Conservation (phyloP, 768 basidiomycete genomes). For the Mycena galericulata region DNA sequence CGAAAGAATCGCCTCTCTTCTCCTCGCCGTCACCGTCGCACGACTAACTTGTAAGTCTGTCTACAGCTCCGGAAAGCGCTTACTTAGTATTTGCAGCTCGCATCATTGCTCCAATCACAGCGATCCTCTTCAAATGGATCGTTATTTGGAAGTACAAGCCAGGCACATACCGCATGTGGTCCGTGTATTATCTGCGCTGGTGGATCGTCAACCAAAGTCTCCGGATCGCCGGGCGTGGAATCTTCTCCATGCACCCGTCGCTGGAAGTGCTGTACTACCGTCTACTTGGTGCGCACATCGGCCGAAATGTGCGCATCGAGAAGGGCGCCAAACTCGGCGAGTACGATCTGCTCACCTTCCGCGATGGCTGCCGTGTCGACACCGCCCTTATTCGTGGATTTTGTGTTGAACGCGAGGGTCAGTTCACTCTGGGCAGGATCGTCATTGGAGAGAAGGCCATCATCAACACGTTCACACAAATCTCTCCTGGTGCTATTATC, state of each 20-base stretch:
- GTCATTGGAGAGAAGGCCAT: conserved; percentile 52
- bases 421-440: conserved; percentile 54
- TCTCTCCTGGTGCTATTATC: conserved; percentile 55
- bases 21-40: conserved; percentile 50
- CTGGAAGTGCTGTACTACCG: conserved; percentile 57
- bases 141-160: conserved; percentile 57
- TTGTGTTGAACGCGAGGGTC: conserved; percentile 58
- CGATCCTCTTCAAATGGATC: conserved; percentile 60
- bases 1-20: conserved; percentile 48
- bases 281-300: conserved; percentile 58
- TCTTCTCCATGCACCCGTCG: conserved; percentile 54
- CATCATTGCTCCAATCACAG: conserved; percentile 50
- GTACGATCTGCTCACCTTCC: conserved; percentile 56
- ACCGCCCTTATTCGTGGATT: conserved; percentile 55
- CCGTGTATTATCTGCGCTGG: conserved; percentile 32
- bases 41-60: conserved; percentile 37
- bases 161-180: conserved; percentile 52
- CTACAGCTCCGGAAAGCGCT: neutral
- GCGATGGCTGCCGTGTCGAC: conserved; percentile 59
- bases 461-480: conserved; percentile 58
- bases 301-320: conserved; percentile 53
- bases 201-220: conserved; percentile 30
- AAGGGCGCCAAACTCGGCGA: conserved; percentile 55
- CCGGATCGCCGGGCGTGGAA: conserved; percentile 52
- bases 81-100: conserved; percentile 35